phyloP scores from a whole-genome alignment of 495 filamentous ascomycete genomes.

The Xylaria venustula region DNA sequence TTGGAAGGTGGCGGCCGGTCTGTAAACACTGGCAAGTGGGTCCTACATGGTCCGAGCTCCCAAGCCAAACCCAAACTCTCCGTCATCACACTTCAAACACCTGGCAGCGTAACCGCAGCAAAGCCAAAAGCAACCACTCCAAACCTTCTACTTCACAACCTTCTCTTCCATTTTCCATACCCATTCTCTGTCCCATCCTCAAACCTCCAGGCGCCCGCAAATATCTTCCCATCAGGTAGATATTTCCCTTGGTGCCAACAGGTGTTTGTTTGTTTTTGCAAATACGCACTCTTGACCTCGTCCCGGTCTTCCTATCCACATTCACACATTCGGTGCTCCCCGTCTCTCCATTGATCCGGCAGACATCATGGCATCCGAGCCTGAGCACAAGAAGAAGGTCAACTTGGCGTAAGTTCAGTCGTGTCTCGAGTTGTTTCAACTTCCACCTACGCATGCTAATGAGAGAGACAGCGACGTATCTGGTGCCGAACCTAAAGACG shows the following conservation, averaged over 20 bases:
- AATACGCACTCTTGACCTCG: not conserved
- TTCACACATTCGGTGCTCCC: conserved; percentile 2
- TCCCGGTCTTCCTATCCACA: not conserved
- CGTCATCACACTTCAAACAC: conserved; percentile 32
- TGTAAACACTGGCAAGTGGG: conserved; percentile 12
- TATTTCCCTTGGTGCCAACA: not conserved
- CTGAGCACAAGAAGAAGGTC: conserved; percentile 89
- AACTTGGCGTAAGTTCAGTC: conserved; percentile 73
- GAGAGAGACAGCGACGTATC: conserved; percentile 71
- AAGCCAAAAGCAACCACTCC: conserved; percentile 15
- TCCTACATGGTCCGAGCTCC: conserved; percentile 32
- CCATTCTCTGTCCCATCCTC: not conserved
- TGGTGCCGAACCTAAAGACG: conserved; percentile 82
- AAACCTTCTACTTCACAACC: conserved; percentile 9
- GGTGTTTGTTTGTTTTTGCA: not conserved
- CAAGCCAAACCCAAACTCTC: conserved; percentile 15
- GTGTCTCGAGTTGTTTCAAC: not conserved
- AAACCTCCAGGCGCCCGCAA: not conserved
- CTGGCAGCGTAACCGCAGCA: conserved; percentile 19
- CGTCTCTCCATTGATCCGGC: conserved; percentile 9
- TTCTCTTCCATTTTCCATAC: not conserved
- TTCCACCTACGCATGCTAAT: conserved; percentile 27
- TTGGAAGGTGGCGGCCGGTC: conserved; percentile 32
- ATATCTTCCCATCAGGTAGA: not conserved
- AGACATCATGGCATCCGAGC: conserved; percentile 46